These are phyloP conservation scores for Actinidia polygama DNA, from an alignment of 179 eudicot species.

Conservation along the genomic window DNA sequence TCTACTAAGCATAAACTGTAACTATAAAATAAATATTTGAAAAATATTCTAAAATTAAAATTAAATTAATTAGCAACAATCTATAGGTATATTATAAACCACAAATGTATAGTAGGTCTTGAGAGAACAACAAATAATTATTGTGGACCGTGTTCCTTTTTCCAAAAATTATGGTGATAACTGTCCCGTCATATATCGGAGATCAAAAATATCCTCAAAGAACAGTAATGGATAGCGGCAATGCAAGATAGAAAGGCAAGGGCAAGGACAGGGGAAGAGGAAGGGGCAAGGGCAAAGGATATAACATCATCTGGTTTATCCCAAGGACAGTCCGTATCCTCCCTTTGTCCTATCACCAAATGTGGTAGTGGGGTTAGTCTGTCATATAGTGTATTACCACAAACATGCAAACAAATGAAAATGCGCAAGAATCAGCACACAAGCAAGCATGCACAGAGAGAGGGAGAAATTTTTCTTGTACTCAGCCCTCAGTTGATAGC, in stretches of 20 bases:
- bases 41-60: not conserved
- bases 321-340: too few relatives aligned
- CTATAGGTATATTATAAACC: not conserved
- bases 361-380: too few relatives aligned
- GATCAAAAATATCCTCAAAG: not conserved
- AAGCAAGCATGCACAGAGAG: constrained; percentile 9
- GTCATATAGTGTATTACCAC: too few relatives aligned
- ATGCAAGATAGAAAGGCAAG: not conserved
- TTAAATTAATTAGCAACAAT: not conserved
- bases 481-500: constrained; percentile 95
- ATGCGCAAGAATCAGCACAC: not conserved
- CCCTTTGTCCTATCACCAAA: too few relatives aligned
- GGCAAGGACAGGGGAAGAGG: too few relatives aligned
- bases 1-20: too few relatives aligned
- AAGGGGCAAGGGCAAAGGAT: too few relatives aligned
- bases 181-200: not conserved
- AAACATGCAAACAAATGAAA: not conserved
- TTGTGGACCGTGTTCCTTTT: not conserved
- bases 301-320: too few relatives aligned
- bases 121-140: not conserved
- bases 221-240: not conserved
- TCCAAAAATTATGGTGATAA: not conserved
- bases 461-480: constrained; percentile 38
- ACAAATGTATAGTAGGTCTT: not conserved
- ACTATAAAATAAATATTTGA: not conserved